Base-by-base conservation (phyloP, 805 yeast species). In the Sungouiella thailandica region DNA sequence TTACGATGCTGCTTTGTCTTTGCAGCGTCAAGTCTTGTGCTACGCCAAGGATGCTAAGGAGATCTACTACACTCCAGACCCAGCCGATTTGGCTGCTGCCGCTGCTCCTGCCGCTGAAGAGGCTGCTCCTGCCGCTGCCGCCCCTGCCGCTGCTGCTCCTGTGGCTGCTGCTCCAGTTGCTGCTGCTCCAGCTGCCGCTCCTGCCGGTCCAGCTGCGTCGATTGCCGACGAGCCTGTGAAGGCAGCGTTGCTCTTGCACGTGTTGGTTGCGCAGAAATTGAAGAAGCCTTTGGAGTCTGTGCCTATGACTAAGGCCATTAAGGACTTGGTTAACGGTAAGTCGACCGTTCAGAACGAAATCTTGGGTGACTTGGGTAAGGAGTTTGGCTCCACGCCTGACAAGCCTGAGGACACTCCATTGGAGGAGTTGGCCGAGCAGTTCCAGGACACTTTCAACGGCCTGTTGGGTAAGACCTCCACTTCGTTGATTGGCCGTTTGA, bases 281-380 rank as follows among this genome's bases (percentile, higher is more conserved):
- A 93, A 90, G 78, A 93, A 93, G 67, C 66, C 94, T 2, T 65
- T 89, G 47, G 95, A 83, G 41, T 81, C 85, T 49, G 68, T 93
- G 35, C 85, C 98, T 34, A 71, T 86, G 74, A 66, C 87, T 39
- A 93, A 93, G 67, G 89, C 98, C 32, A 87, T 93, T 58, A 93
- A 93, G 65, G 98, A 93, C 57, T 74, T 93, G 54, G 98, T 93
- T 44, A 95, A 95, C 55, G 99, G 99, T 69, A 93, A 93, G 62
- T 93, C 98, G 17, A 93, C 99, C 14, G 90, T 93, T 30, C 99
- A 93, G 69, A 93, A 93, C 65, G 99, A 93, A 72, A 93, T 93
- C 50, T 76, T 93, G 50, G 99, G 99, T 73, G 99, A 93, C 57
- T 74, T 93, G 54, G 97, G 97, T 57, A 93, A 93, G 66, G 99